Conservation (phyloP, 2,329 filamentous ascomycete species). For the Chrysoporthe austroafricana region DNA sequence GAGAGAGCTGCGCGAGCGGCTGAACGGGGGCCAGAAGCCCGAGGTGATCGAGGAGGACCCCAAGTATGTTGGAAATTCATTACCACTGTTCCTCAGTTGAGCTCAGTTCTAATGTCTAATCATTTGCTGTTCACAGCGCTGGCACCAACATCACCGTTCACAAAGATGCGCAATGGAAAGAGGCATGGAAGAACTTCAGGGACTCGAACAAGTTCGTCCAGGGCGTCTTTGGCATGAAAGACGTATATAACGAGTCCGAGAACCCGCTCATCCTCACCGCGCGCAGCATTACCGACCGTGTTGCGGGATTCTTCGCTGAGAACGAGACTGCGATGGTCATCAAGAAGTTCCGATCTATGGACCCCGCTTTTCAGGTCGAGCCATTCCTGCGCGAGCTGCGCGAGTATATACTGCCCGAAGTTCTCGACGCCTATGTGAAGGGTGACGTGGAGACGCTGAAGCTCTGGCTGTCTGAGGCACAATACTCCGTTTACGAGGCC, state of each 20-base stretch:
- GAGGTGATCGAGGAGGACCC: slow-evolving; percentile 81
- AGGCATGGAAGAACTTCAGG: slow-evolving; percentile 95
- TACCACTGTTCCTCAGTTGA: slow-evolving; percentile 27
- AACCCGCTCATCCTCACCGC: slow-evolving; percentile 94
- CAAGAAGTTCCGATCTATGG: slow-evolving; percentile 96
- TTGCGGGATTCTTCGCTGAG: slow-evolving; percentile 96
- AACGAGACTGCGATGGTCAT: slow-evolving; percentile 98
- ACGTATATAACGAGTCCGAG: slow-evolving; percentile 92
- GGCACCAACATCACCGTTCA: slow-evolving; percentile 93
- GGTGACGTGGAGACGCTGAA: slow-evolving; percentile 89
- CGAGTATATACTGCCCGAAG: slow-evolving; percentile 97
- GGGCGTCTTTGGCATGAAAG: slow-evolving; percentile 82
- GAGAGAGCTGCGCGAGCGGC: slow-evolving; percentile 73
- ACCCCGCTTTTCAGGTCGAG: slow-evolving; percentile 92
- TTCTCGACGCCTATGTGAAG: slow-evolving; percentile 97
- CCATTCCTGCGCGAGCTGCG: slow-evolving; percentile 93
- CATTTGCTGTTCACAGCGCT: slow-evolving; percentile 59
- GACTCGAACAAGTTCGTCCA: slow-evolving; percentile 89
- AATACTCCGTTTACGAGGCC: slow-evolving; percentile 97
- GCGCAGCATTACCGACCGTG: slow-evolving; percentile 88
- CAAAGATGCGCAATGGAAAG: slow-evolving; percentile 97
- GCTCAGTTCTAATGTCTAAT: slow-evolving; percentile 36
- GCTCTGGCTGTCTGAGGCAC: slow-evolving; percentile 93
- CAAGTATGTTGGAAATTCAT: slow-evolving; percentile 64
- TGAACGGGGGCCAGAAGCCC: slow-evolving; percentile 52